These are phyloP conservation scores for Plasmodium ovale DNA, from an alignment of 169 alveolate species.

Conservation along the genomic window DNA sequence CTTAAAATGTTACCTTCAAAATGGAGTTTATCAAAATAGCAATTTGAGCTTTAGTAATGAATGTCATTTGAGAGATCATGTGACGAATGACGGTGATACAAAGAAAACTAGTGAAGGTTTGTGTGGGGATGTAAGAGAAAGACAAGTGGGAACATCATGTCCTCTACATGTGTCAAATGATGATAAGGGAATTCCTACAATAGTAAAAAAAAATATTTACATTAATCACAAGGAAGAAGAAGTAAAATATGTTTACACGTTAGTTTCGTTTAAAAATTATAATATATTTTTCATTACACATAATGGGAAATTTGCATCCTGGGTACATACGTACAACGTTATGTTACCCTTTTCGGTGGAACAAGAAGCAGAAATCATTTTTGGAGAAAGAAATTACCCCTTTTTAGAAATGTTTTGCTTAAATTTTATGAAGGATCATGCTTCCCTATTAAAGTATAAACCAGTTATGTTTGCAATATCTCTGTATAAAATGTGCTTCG, in stretches of 20 bases:
- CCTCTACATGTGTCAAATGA: background rate
- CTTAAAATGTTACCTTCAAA: background rate
- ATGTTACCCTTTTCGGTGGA: slow-evolving; percentile 45
- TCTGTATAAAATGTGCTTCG: slow-evolving; percentile 61
- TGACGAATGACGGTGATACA: background rate
- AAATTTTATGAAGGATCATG: slow-evolving; percentile 70
- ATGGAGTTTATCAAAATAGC: slow-evolving; percentile 6
- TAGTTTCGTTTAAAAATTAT: slow-evolving; percentile 57
- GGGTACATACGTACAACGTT: slow-evolving; percentile 66
- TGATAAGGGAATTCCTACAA: slow-evolving; percentile 3
- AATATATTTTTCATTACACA: slow-evolving; percentile 60
- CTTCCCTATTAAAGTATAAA: slow-evolving; percentile 39
- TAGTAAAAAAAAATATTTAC: slow-evolving; percentile 20
- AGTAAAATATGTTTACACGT: slow-evolving; percentile 38
- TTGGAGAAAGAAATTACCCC: slow-evolving; percentile 72
- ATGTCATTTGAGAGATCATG: background rate
- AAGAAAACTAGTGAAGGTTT: slow-evolving; percentile 13
- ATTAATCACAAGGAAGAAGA: slow-evolving; percentile 32
- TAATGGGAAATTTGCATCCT: slow-evolving; percentile 74
- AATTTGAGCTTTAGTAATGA: background rate
- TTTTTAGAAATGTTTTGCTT: slow-evolving; percentile 63
- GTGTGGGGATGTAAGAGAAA: background rate
- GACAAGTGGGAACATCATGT: background rate
- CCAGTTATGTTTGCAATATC: slow-evolving; percentile 68
- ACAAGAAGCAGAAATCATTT: slow-evolving; percentile 67